phyloP scores from a whole-genome alignment of 192 early-diverging fungal species.

The Thamnidium elegans region DNA sequence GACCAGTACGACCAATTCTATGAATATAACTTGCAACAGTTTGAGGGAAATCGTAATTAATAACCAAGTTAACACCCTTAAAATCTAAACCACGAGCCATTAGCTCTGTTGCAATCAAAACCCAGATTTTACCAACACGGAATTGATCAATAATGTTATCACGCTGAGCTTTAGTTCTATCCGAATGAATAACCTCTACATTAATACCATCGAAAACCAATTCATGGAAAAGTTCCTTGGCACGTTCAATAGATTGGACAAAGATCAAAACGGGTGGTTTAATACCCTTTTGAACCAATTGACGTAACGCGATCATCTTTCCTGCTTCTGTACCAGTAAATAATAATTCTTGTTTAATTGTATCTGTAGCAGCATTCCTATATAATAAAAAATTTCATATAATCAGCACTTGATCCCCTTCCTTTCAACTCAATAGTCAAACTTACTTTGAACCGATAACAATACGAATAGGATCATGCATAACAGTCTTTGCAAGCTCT shows the following conservation, averaged over 20 bases:
- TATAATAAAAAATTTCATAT: not conserved
- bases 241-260: constrained; percentile 95
- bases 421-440: not conserved
- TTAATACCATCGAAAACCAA: constrained; percentile 97
- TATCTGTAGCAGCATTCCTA: constrained; percentile 88
- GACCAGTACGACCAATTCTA: constrained; percentile 94
- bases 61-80: constrained; percentile 93
- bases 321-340: constrained; percentile 94
- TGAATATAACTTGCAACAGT: constrained; percentile 92
- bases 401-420: not conserved
- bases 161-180: constrained; percentile 89
- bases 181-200: constrained; percentile 97
- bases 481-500: constrained; percentile 86
- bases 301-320: constrained; percentile 89
- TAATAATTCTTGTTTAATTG: constrained; percentile 84
- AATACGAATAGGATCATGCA: constrained; percentile 85
- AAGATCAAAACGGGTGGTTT: constrained; percentile 95
- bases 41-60: constrained; percentile 99
- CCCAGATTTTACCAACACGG: constrained; percentile 87
- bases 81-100: constrained; percentile 99
- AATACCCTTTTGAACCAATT: constrained; percentile 71
- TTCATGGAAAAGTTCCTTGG: constrained; percentile 95
- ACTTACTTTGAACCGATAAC: constrained; percentile 80
- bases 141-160: constrained; percentile 89
- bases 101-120: constrained; percentile 94